Evolutionary conservation across 768 basidiomycete genomes (phyloP).

Genomic region (Goffeauzyma gilvescens): DNA sequence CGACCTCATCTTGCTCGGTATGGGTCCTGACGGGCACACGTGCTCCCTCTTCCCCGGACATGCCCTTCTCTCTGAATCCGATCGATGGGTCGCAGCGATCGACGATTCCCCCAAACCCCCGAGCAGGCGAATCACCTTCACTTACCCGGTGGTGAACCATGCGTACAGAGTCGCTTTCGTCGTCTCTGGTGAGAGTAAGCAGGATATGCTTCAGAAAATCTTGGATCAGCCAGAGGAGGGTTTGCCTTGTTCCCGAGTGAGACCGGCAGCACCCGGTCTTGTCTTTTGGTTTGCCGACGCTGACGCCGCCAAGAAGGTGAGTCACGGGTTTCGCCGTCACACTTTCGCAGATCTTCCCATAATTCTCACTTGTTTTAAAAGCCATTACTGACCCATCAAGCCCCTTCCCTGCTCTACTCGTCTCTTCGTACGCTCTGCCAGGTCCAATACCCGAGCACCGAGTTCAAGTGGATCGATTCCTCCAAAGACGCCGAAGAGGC

Average conservation of each 20-base stretch:
- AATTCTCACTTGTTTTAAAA: too few species aligned
- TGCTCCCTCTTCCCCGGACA: conserved; percentile 95
- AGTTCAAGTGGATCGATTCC: conserved; percentile 13
- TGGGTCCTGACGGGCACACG: conserved; percentile 97
- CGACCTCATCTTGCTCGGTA: conserved; percentile 87
- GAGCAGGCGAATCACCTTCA: conserved; percentile 71
- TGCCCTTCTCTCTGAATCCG: conserved; percentile 56
- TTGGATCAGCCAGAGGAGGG: conserved; percentile 62
- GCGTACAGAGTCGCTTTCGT: conserved; percentile 68
- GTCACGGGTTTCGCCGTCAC: neutral
- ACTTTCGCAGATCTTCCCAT: too few species aligned
- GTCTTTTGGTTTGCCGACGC: conserved; percentile 92
- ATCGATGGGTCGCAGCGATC: conserved; percentile 86
- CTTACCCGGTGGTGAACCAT: conserved; percentile 36
- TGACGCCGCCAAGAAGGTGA: conserved; percentile 42
- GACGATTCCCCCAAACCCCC: conserved; percentile 92
- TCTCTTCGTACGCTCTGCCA: too few species aligned
- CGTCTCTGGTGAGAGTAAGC: conserved; percentile 63
- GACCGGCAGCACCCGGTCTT: conserved; percentile 57
- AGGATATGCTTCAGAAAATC: conserved; percentile 49
- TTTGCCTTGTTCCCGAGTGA: conserved; percentile 66
- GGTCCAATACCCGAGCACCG: conserved; percentile 13
- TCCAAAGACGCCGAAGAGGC: conserved; percentile 7
- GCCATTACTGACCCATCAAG: too few species aligned
- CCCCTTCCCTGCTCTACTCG: too few species aligned